These are phyloP conservation scores for Tubosaeta sp. DNA, from an alignment of 768 basidiomycete genomes.

Conservation along the genomic window DNA sequence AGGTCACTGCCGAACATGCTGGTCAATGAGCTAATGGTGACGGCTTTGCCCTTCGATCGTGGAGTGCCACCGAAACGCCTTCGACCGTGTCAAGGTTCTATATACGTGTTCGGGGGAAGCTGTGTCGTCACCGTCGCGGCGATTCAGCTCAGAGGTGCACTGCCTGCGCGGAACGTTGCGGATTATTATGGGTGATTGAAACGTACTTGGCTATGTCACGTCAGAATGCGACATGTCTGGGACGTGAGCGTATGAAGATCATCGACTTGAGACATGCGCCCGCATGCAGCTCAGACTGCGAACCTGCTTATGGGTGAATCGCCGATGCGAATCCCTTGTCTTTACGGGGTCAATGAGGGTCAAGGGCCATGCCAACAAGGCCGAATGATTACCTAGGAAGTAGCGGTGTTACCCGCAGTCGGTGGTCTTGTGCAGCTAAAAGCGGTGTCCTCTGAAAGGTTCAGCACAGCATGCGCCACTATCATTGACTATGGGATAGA, in stretches of 20 bases:
- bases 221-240: conserved; percentile 5
- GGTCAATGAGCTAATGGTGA: too few relatives aligned
- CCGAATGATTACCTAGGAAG: conserved; percentile 10
- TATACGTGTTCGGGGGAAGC: neutral
- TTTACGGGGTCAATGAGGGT: neutral
- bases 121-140: neutral
- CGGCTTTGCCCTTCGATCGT: too few relatives aligned
- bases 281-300: conserved; percentile 3
- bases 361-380: conserved; percentile 20
- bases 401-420: neutral
- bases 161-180: neutral
- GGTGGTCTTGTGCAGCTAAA: conserved; percentile 7
- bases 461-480: neutral
- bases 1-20: too few relatives aligned
- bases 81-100: too few relatives aligned
- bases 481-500: neutral
- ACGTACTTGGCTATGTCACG: conserved; percentile 1
- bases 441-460: neutral
- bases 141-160: neutral
- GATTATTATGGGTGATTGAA: conserved; percentile 4
- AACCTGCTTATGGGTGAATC: conserved; percentile 14
- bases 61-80: too few relatives aligned
- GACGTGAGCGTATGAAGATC: too few relatives aligned
- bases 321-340: conserved; percentile 15
- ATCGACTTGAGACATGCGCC: neutral